phyloP scores from a whole-genome alignment of 177 flowering plant species.

The Vitis hybrid region DNA sequence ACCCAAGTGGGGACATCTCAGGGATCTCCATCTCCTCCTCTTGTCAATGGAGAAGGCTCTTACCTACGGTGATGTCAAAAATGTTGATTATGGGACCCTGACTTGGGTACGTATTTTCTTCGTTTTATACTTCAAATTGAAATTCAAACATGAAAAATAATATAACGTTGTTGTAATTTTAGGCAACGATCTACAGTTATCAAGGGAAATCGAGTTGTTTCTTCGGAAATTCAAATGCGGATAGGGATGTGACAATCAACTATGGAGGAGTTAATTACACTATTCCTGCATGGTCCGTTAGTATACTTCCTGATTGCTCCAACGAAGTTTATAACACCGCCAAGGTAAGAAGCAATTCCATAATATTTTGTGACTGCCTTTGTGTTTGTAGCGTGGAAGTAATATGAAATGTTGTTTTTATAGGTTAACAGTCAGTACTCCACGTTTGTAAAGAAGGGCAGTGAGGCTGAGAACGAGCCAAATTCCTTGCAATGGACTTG shows the following conservation, averaged over 20 bases:
- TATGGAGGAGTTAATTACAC: conserved; percentile 7
- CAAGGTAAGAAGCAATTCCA: conserved; percentile 13
- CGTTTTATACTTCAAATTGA: neutral
- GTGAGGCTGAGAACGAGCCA: conserved; percentile 10
- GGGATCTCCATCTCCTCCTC: conserved; percentile 30
- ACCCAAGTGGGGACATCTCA: conserved; percentile 59
- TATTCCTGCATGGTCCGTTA: conserved; percentile 39
- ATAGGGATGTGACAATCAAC: neutral
- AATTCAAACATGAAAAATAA: neutral
- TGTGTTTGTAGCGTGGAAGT: neutral
- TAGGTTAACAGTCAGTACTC: conserved; percentile 33
- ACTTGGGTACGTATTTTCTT: conserved; percentile 15
- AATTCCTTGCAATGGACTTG: conserved; percentile 18
- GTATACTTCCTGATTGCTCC: conserved; percentile 30
- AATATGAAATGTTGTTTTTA: neutral
- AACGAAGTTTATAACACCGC: conserved; percentile 38
- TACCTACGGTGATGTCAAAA: conserved; percentile 14
- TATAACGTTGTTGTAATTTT: neutral
- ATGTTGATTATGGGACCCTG: conserved; percentile 7
- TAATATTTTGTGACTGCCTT: neutral
- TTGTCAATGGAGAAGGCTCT: conserved; percentile 28
- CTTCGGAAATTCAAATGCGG: conserved; percentile 22
- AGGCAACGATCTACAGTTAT: conserved; percentile 21
- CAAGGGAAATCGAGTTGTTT: conserved; percentile 24
- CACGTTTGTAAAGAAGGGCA: conserved; percentile 18